Evolutionary conservation across 179 eudicot genomes (phyloP).

Genomic region (Amaranthus tricolor): DNA sequence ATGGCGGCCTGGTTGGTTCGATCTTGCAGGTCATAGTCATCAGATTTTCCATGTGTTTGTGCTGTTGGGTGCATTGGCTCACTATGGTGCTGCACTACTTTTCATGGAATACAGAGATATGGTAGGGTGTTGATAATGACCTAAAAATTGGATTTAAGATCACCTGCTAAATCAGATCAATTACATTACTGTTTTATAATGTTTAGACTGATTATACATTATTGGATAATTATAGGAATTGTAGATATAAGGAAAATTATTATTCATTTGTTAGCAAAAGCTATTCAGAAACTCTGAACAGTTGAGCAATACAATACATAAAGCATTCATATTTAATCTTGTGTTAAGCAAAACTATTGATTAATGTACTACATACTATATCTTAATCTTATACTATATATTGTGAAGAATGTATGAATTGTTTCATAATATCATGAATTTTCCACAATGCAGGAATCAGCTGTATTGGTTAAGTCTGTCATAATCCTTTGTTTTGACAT

Average conservation of each 20-base stretch:
- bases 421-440: too few relatives aligned
- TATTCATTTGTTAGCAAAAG: slow-evolving; percentile 14
- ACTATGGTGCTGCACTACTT: slow-evolving; percentile 75
- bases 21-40: slow-evolving; percentile 88
- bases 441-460: too few relatives aligned
- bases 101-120: slow-evolving; percentile 56
- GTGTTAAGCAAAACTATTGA: too few relatives aligned
- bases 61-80: slow-evolving; percentile 80
- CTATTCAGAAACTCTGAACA: slow-evolving; percentile 2
- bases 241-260: slow-evolving; percentile 12
- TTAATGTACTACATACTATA: too few relatives aligned
- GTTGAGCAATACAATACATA: background rate
- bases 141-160: background rate
- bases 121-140: slow-evolving; percentile 44
- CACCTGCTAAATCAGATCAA: background rate
- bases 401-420: too few relatives aligned
- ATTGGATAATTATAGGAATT: background rate
- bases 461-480: too few relatives aligned
- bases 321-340: background rate
- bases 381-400: too few relatives aligned
- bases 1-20: slow-evolving; percentile 87
- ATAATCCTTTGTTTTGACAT: too few relatives aligned
- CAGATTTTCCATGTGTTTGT: slow-evolving; percentile 92
- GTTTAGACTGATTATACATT: slow-evolving; percentile 1
- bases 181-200: slow-evolving; percentile 1